A percentile compares a stretch with the other conserved stretches of the same genome.
Evolutionary conservation across 768 basidiomycete species (phyloP).

Genomic region (Udeniomyces megalosporus): DNA sequence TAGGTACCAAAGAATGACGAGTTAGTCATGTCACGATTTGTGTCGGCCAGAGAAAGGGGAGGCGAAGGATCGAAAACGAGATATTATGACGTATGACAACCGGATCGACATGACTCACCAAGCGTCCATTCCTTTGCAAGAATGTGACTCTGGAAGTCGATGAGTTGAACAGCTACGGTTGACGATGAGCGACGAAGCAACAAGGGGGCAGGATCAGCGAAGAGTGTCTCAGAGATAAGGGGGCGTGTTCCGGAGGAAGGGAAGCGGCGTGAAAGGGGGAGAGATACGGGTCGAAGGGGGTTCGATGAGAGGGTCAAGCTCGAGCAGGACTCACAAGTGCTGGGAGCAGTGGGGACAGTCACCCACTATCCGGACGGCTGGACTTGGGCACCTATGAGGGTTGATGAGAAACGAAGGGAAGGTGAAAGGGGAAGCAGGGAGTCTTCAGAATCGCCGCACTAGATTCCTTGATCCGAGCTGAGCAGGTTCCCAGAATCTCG

Average conservation of each 20-base stretch:
- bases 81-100: neutral
- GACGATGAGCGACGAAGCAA: neutral
- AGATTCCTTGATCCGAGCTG: too few species aligned
- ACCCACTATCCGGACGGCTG: conserved; percentile 13
- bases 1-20: neutral
- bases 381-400: conserved; percentile 4
- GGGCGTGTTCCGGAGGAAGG: too few species aligned
- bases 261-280: neutral
- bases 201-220: neutral
- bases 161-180: conserved; percentile 11
- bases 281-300: neutral
- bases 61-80: neutral
- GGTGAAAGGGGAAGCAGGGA: neutral
- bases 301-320: neutral
- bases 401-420: neutral
- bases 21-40: too few species aligned
- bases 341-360: conserved; percentile 11
- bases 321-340: conserved; percentile 6
- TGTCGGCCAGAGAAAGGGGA: neutral
- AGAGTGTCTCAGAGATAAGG: too few species aligned
- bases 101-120: neutral
- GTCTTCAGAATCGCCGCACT: too few species aligned
- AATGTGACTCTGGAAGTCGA: conserved; percentile 11
- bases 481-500: too few species aligned
- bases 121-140: conserved; percentile 3